phyloP scores from a whole-genome alignment of 2,329 filamentous ascomycete genomes.

The Ophiostoma sp. region DNA sequence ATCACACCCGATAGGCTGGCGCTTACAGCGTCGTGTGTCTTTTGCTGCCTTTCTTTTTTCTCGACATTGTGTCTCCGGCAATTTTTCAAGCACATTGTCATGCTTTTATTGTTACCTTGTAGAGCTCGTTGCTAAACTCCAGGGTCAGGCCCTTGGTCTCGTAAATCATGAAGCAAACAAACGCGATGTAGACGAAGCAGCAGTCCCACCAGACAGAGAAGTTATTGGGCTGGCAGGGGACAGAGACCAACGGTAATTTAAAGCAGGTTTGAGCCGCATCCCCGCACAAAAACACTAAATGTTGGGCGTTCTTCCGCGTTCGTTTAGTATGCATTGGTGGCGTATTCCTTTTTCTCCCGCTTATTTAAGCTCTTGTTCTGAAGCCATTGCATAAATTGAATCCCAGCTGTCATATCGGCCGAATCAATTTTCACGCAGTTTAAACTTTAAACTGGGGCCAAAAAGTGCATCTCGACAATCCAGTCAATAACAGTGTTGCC shows the following conservation, averaged over 20 bases:
- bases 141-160: slow-evolving; percentile 83
- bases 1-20: too few relatives aligned
- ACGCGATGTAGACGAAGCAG: slow-evolving; percentile 70
- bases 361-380: background rate
- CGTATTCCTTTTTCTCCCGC: background rate
- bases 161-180: slow-evolving; percentile 74
- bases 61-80: too few relatives aligned
- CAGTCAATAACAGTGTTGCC: background rate
- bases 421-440: background rate
- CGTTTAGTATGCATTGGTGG: background rate
- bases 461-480: background rate
- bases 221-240: slow-evolving; percentile 69
- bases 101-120: too few relatives aligned
- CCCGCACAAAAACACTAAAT: background rate
- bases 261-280: slow-evolving; percentile 53
- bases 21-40: background rate
- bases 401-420: background rate
- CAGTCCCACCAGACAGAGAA: slow-evolving; percentile 76
- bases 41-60: too few relatives aligned
- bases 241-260: too few relatives aligned
- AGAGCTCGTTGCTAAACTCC: slow-evolving; percentile 80
- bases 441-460: background rate
- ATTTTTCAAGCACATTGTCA: too few relatives aligned
- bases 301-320: background rate
- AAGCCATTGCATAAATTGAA: background rate